Conservation (phyloP, 148 eudicot genomes). For the Pouteria glomerata region DNA sequence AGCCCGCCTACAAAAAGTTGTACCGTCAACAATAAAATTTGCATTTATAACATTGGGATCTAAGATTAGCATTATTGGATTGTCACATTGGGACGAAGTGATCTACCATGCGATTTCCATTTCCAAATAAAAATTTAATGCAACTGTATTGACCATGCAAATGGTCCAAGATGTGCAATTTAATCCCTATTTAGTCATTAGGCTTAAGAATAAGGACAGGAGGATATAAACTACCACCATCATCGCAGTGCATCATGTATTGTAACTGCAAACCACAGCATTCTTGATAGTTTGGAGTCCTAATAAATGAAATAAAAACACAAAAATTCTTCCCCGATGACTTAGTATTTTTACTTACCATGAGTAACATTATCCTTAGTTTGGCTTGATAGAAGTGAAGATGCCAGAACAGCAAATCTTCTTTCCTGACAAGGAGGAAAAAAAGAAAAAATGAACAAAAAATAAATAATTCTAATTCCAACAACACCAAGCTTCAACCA, state of each 20-base stretch:
- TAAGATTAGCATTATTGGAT: background rate
- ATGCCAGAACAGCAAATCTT: constrained; percentile 73
- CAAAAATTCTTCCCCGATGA: no score
- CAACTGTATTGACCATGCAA: background rate
- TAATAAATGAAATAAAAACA: background rate
- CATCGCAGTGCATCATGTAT: background rate
- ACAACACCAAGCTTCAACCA: constrained; percentile 1
- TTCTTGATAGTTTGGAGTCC: background rate
- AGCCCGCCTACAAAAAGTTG: background rate
- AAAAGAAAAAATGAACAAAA: no score
- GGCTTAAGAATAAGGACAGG: background rate
- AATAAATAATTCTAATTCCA: constrained; percentile 1
- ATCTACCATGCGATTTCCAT: background rate
- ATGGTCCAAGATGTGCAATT: background rate
- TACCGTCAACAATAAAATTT: background rate
- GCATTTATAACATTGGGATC: background rate
- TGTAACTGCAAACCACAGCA: background rate
- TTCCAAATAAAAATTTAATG: background rate
- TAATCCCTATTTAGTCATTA: background rate
- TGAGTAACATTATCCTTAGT: constrained; percentile 93
- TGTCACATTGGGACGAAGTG: background rate
- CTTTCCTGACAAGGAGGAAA: constrained; percentile 86
- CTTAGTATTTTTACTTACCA: constrained; percentile 47
- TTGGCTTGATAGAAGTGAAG: constrained; percentile 92
- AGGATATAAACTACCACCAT: background rate